Conservation (phyloP, 306 rosid genomes). For the Trichosanthes truncata region DNA sequence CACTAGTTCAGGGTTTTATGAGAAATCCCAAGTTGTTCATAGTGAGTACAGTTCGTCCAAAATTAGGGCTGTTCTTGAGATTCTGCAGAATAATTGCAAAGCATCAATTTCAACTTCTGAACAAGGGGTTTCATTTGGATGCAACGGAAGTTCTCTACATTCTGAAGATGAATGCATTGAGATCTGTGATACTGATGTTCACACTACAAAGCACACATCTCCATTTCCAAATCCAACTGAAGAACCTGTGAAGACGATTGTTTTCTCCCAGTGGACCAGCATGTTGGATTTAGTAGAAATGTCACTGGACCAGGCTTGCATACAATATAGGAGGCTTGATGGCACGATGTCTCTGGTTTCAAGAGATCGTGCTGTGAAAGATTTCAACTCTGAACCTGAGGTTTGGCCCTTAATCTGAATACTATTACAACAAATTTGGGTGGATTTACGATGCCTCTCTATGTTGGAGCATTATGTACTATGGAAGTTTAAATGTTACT, state of each 20-base stretch:
- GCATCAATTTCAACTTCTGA: conserved; percentile 23
- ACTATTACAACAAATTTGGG: conserved; percentile 8
- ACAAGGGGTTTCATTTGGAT: conserved; percentile 14
- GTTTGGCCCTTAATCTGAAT: conserved; percentile 38
- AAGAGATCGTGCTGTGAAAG: conserved; percentile 86
- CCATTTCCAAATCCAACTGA: conserved; percentile 35
- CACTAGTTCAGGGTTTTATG: conserved; percentile 21
- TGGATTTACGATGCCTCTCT: conserved; percentile 12
- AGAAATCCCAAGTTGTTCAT: conserved; percentile 50
- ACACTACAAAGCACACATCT: conserved; percentile 32
- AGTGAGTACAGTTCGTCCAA: conserved; percentile 71
- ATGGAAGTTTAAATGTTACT: background rate
- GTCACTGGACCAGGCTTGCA: conserved; percentile 33
- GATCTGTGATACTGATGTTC: conserved; percentile 26
- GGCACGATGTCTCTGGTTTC: conserved; percentile 72
- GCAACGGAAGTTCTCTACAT: conserved; percentile 27
- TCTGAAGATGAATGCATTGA: conserved; percentile 22
- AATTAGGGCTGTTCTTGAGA: conserved; percentile 75
- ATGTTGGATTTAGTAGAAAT: conserved; percentile 84
- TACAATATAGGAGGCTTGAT: conserved; percentile 82
- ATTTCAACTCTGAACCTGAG: conserved; percentile 71
- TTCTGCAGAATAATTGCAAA: conserved; percentile 43
- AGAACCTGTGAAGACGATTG: conserved; percentile 57
- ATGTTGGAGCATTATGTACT: conserved; percentile 3
- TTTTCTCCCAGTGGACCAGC: conserved; percentile 96